Conservation (phyloP, 2,329 filamentous ascomycete species). For the Fusarium miscanthi region DNA sequence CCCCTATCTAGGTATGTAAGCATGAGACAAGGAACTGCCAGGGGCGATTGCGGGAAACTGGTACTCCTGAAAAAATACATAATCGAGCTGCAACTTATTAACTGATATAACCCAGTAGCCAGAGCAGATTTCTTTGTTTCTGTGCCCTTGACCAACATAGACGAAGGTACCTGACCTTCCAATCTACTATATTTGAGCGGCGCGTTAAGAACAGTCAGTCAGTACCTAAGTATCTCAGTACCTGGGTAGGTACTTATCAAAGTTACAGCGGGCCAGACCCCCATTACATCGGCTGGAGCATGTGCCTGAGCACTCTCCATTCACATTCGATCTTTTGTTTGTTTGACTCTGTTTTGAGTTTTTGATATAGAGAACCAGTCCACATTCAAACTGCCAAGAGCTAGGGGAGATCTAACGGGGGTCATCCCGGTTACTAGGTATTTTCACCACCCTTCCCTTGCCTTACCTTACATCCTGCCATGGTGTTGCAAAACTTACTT, state of each 20-base stretch:
- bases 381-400: constrained; percentile 12
- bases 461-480: constrained; percentile 7
- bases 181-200: not conserved
- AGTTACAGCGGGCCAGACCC: constrained; percentile 7
- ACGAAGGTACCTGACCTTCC: not conserved
- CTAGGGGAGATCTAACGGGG: constrained; percentile 37
- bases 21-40: constrained; percentile 36
- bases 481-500: constrained; percentile 20
- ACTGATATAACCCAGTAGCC: constrained; percentile 3
- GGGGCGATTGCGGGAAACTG: constrained; percentile 25
- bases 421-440: constrained; percentile 42
- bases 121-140: constrained; percentile 15
- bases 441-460: constrained; percentile 31
- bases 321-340: constrained; percentile 22
- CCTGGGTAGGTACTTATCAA: not conserved
- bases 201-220: constrained; percentile 5
- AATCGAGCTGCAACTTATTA: not conserved
- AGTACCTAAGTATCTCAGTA: not conserved
- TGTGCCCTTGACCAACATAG: not conserved
- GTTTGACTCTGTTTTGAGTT: constrained; percentile 35
- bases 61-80: constrained; percentile 2
- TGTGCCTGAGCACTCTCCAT: constrained; percentile 28
- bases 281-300: constrained; percentile 28
- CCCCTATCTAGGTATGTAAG: constrained; percentile 37
- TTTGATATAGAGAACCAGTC: constrained; percentile 31